Percentiles rank a stretch among this genome's conserved stretches.
These are phyloP conservation scores for Porpolomopsis calyptriformis DNA, from an alignment of 768 basidiomycete species.

Conservation along the genomic window DNA sequence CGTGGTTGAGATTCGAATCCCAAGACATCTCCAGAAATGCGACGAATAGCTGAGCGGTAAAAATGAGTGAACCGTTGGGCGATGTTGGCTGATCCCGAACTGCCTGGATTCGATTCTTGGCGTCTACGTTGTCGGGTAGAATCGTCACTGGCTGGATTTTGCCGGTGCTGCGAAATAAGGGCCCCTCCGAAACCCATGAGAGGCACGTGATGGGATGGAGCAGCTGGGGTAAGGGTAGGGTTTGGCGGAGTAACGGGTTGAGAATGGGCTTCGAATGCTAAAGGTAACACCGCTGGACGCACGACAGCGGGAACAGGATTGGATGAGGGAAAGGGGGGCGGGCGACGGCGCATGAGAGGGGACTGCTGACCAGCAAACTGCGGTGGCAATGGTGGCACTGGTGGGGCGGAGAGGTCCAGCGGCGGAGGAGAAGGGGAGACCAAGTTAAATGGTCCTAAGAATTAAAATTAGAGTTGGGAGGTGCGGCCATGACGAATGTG, in stretches of 20 bases:
- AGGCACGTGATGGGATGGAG: constrained; percentile 46
- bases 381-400: constrained; percentile 43
- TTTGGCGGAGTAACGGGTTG: constrained; percentile 13
- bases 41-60: constrained; percentile 7
- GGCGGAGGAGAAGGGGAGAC: constrained; percentile 32
- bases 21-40: constrained; percentile 9
- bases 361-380: constrained; percentile 24
- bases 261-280: constrained; percentile 37
- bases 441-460: constrained; percentile 1
- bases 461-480: not conserved
- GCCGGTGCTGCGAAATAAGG: constrained; percentile 28
- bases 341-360: constrained; percentile 29
- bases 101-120: not conserved
- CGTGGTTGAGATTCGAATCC: constrained; percentile 5
- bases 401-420: constrained; percentile 33
- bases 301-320: constrained; percentile 28
- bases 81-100: not conserved
- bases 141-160: not conserved
- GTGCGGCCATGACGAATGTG: not conserved
- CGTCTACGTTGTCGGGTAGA: not conserved
- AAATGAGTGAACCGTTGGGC: not conserved
- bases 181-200: constrained; percentile 59
- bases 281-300: constrained; percentile 39
- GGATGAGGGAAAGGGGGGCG: constrained; percentile 19
- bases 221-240: constrained; percentile 24